These are phyloP conservation scores for Eucalyptus urophylla DNA, from an alignment of 345 rosid species.

Conservation along the genomic window DNA sequence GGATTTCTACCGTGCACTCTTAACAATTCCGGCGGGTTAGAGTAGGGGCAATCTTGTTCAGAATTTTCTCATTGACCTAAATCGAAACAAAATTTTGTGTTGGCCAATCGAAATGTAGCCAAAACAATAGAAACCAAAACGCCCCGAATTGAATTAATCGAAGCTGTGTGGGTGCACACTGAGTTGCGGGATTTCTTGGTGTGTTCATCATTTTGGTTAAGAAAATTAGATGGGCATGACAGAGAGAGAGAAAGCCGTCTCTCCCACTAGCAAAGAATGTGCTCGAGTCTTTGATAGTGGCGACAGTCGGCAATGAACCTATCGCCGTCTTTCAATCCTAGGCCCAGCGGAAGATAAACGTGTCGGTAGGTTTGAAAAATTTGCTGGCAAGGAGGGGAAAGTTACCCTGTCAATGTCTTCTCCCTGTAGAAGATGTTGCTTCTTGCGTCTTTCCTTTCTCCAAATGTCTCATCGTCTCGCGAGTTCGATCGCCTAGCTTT, in stretches of 20 bases:
- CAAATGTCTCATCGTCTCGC: not conserved
- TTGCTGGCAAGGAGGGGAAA: not conserved
- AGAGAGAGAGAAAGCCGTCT: not conserved
- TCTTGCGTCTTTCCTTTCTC: not conserved
- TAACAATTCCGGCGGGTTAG: rapidly evolving
- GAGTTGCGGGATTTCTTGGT: not conserved
- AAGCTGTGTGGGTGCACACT: not conserved
- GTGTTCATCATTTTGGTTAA: not conserved
- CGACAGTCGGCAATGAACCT: not conserved
- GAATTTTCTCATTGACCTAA: not conserved
- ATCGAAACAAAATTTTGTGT: not conserved
- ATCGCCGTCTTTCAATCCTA: not conserved
- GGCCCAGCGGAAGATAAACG: not conserved
- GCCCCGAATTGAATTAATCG: not conserved
- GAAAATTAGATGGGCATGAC: not conserved
- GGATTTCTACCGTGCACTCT: rapidly evolving
- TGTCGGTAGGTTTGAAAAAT: not conserved
- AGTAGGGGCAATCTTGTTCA: not conserved
- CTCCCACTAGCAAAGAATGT: not conserved
- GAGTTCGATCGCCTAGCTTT: not conserved
- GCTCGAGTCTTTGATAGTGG: not conserved
- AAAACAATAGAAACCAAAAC: not conserved
- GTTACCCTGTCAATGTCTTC: not conserved
- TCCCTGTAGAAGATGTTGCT: not conserved
- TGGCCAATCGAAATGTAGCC: not conserved